phyloP scores from a whole-genome alignment of 148 eudicot genomes.

The Simmondsia chinensis region DNA sequence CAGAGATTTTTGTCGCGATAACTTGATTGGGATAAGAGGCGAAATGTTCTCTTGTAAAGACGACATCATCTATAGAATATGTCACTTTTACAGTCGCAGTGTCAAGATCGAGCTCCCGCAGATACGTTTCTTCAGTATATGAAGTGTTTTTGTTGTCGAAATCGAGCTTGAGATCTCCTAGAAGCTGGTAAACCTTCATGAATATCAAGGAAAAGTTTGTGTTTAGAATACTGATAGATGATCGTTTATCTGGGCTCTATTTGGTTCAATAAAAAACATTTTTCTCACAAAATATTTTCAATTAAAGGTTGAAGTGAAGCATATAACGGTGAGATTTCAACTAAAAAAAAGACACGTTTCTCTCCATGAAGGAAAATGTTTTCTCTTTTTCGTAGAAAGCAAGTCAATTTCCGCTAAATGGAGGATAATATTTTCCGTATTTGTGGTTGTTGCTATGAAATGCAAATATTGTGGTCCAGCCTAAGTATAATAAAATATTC shows the following conservation, averaged over 20 bases:
- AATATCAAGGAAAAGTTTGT: slow-evolving; percentile 6
- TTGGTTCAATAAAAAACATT: too few species aligned
- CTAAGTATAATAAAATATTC: not conserved
- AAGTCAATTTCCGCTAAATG: too few species aligned
- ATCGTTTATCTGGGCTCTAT: too few species aligned
- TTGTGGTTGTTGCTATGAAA: not conserved
- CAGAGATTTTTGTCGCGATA: slow-evolving; percentile 59
- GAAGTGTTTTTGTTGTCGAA: slow-evolving; percentile 46
- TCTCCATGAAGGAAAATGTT: too few species aligned
- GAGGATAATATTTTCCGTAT: too few species aligned
- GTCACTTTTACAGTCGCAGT: slow-evolving; percentile 67
- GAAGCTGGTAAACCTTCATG: slow-evolving; percentile 71
- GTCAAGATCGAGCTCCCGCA: slow-evolving; percentile 70
- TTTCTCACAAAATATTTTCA: too few species aligned
- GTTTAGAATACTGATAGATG: too few species aligned
- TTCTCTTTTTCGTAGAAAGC: too few species aligned
- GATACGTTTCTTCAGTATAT: slow-evolving; percentile 34
- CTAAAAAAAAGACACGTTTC: too few species aligned
- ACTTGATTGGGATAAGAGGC: slow-evolving; percentile 77
- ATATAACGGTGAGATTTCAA: too few species aligned
- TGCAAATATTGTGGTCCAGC: not conserved
- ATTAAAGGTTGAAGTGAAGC: too few species aligned
- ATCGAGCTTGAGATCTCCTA: slow-evolving; percentile 73
- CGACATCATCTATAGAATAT: slow-evolving; percentile 49
- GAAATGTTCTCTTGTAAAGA: slow-evolving; percentile 63